Evolutionary conservation across 2,329 filamentous ascomycete genomes (phyloP).

Genomic region (Coniochaeta prunicola): DNA sequence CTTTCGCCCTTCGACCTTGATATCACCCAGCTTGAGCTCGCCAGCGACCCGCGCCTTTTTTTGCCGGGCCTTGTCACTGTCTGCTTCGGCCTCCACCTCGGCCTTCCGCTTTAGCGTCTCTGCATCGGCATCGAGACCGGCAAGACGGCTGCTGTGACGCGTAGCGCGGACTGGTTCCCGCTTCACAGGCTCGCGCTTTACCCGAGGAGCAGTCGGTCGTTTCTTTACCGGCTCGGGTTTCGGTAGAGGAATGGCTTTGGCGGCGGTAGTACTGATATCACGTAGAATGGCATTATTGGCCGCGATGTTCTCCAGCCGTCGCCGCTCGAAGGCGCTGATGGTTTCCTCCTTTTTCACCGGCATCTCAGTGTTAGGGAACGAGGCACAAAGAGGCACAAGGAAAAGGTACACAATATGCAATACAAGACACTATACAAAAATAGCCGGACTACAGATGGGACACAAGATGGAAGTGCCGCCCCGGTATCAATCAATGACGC

Average conservation of each 20-base stretch:
- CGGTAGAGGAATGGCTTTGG: constrained; percentile 55
- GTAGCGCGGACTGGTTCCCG: constrained; percentile 42
- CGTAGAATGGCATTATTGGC: constrained; percentile 76
- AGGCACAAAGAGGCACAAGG: not conserved
- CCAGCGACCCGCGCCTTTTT: constrained; percentile 51
- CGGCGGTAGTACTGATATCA: constrained; percentile 65
- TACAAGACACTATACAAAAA: not conserved
- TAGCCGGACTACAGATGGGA: not conserved
- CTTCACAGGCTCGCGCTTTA: constrained; percentile 35
- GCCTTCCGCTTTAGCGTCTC: constrained; percentile 41
- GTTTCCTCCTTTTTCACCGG: constrained; percentile 35
- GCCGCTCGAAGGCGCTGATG: constrained; percentile 80
- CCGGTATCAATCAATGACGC: too few relatives aligned
- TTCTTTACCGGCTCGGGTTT: constrained; percentile 29
- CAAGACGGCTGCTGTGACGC: constrained; percentile 50
- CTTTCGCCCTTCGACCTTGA: constrained; percentile 72
- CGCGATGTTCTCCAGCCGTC: constrained; percentile 78
- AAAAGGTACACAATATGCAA: not conserved
- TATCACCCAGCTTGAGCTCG: constrained; percentile 65
- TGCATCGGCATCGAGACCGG: constrained; percentile 43
- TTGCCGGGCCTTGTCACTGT: constrained; percentile 35
- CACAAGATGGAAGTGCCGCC: not conserved
- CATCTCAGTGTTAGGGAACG: too few relatives aligned
- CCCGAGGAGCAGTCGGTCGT: constrained; percentile 21
- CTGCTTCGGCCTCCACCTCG: constrained; percentile 38